phyloP scores from a whole-genome alignment of 1,284 basidiomycete species.

The Sporisorium graminicola region DNA sequence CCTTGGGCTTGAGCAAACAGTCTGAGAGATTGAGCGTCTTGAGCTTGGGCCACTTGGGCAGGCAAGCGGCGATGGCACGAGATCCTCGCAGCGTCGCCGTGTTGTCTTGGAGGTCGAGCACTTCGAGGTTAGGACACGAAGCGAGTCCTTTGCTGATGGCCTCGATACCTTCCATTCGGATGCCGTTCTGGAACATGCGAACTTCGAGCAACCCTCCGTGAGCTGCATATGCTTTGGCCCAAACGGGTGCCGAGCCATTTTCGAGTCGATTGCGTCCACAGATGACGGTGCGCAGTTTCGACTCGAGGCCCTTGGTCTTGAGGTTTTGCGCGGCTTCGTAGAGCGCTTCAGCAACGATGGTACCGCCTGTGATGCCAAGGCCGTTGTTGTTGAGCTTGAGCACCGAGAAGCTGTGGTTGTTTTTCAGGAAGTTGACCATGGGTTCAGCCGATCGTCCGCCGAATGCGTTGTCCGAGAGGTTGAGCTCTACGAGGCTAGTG shows the following conservation, averaged over 20 bases:
- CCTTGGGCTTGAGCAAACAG: constrained; percentile 81
- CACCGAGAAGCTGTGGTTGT: constrained; percentile 77
- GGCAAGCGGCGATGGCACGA: constrained; percentile 79
- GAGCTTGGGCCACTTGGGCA: constrained; percentile 79
- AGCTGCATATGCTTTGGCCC: constrained; percentile 88
- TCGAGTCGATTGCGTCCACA: constrained; percentile 96
- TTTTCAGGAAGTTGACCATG: constrained; percentile 82
- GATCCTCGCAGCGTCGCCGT: constrained; percentile 84
- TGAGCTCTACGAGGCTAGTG: constrained; percentile 84
- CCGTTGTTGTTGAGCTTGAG: constrained; percentile 97
- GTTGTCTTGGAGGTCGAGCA: constrained; percentile 95
- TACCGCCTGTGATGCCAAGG: constrained; percentile 90
- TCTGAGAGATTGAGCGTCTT: constrained; percentile 89
- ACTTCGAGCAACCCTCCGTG: constrained; percentile 85
- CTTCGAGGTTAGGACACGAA: constrained; percentile 78
- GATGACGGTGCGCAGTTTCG: constrained; percentile 83
- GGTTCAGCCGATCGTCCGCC: constrained; percentile 95
- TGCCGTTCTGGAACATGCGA: constrained; percentile 95
- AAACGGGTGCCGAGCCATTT: constrained; percentile 84
- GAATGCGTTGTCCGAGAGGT: constrained; percentile 96
- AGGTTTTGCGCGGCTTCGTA: constrained; percentile 80
- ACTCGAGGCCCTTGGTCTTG: constrained; percentile 77
- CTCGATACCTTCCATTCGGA: constrained; percentile 92
- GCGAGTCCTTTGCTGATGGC: constrained; percentile 82
- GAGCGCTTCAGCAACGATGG: constrained; percentile 86